Evolutionary conservation across 176 grass and related monocot genomes (phyloP), one percentile per base, ranked within the genome.

Genomic region (Carex pumila): DNA sequence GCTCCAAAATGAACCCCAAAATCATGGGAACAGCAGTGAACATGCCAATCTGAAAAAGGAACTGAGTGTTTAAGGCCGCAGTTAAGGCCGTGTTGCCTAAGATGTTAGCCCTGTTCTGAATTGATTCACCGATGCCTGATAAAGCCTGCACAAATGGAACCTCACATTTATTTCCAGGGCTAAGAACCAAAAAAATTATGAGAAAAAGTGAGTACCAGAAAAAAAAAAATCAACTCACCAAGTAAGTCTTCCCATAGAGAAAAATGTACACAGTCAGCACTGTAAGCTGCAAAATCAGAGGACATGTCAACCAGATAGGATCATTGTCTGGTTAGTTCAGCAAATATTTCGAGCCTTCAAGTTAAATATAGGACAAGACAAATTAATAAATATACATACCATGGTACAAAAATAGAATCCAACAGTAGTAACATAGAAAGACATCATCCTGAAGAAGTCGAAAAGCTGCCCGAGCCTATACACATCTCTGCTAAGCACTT

Each of bases 401-500:
- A 97, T 97, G 74, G 94, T 97, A 84, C 94, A 97, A 56, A 92
- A 79, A 80, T 97, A 97, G 86, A 97, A 97, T 2, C 94, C 94
- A 86, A 97, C 81, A 78, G 94, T 94, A 71, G 92, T 87, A 87
- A 97, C 90, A 79, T 92, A 97, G 87, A 97, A 97, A 77, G 94
- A 94, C 80, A 94, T 81, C 94, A 97, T 97, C 81, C 94, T 86
- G 84, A 97, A 94, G 71, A 97, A 97, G 39, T 97, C 94, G 89
- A 97, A 97, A 57, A 92, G 90, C 84, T 97, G 94, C 18, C 94
- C 94, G 41, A 97, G 94, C 89, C 94, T 94, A 87, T 94, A 97
- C 87, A 97, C 88, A 83, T 97, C 94, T 84, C 94, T 85, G 81
- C 94, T 97, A 64, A 97, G 90, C 19, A 97, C 94, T 97, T 97